Conservation (phyloP, 208 protist genomes). For the Hexamita inflata region DNA sequence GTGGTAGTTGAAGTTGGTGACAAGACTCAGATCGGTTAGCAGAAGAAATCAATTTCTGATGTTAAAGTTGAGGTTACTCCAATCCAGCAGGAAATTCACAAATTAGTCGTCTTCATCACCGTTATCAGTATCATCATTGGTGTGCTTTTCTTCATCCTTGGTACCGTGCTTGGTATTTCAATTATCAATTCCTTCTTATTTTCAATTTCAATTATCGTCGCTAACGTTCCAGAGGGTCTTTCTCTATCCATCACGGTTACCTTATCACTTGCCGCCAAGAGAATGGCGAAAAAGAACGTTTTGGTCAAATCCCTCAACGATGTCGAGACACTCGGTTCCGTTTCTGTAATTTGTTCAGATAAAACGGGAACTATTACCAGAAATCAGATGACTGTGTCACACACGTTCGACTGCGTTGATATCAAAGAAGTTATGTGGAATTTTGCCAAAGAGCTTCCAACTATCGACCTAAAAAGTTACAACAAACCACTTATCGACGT, state of each 20-base stretch:
- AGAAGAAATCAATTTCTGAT: not conserved
- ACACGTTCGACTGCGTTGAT: not conserved
- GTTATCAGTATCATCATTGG: slow-evolving; percentile 22
- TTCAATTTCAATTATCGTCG: slow-evolving; percentile 37
- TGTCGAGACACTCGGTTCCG: slow-evolving; percentile 50
- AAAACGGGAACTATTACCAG: slow-evolving; percentile 53
- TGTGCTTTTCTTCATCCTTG: slow-evolving; percentile 26
- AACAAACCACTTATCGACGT: not conserved
- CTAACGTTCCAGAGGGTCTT: slow-evolving; percentile 46
- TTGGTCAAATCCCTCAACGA: slow-evolving; percentile 35
- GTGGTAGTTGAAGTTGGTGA: slow-evolving; percentile 27
- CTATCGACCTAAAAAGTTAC: too few relatives aligned
- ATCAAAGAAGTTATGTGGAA: not conserved
- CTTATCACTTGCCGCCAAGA: slow-evolving; percentile 32
- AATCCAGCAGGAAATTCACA: slow-evolving; percentile 19
- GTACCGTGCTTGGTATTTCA: not conserved
- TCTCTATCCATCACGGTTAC: slow-evolving; percentile 31
- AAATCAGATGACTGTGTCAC: slow-evolving; percentile 49
- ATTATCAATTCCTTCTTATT: slow-evolving; percentile 18
- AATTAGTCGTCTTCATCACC: slow-evolving; percentile 22
- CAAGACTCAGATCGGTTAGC: slow-evolving; percentile 26
- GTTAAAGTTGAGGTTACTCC: not conserved
- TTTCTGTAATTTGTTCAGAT: slow-evolving; percentile 48
- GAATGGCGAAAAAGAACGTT: slow-evolving; percentile 41
- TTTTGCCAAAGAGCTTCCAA: not conserved